Percentiles rank a stretch among this genome's conserved stretches.
Conservation (phyloP, 108 stramenopile species). For the Fragilariopsis cylindrus region DNA sequence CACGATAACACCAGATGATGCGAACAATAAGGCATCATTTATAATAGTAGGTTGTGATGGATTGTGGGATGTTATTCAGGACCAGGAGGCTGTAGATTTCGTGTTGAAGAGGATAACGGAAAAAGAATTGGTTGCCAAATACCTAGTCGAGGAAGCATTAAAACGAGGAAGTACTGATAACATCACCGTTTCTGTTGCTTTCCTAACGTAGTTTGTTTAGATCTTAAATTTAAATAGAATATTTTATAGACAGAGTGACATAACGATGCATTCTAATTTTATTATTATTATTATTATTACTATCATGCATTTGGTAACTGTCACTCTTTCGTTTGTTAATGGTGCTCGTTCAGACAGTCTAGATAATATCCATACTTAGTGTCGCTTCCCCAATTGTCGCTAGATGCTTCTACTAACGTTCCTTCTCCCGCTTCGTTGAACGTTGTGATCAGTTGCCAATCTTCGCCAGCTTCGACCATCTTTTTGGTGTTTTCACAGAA, state of each 20-base stretch:
- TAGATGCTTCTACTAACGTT: constrained; percentile 30
- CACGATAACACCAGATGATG: not conserved
- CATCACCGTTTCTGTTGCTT: constrained; percentile 76
- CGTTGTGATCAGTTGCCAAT: constrained; percentile 35
- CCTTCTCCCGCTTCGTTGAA: constrained; percentile 44
- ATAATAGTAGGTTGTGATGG: constrained; percentile 64
- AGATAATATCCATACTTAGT: constrained; percentile 35
- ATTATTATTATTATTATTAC: no score
- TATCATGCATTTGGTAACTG: not conserved
- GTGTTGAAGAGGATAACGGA: constrained; percentile 38
- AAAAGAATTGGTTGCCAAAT: constrained; percentile 42
- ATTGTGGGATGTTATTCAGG: constrained; percentile 88
- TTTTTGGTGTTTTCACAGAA: constrained; percentile 24
- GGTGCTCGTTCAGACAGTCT: constrained; percentile 33
- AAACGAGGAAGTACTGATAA: constrained; percentile 78
- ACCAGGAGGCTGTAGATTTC: constrained; percentile 81
- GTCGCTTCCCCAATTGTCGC: constrained; percentile 29
- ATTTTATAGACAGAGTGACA: not conserved
- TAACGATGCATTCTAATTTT: no score
- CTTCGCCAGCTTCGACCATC: constrained; percentile 25
- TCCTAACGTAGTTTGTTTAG: not conserved
- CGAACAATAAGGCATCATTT: not conserved
- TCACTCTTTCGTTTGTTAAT: not conserved
- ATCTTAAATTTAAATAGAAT: not conserved
- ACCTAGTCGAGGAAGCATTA: constrained; percentile 70